These are phyloP conservation scores for Talaromyces sp. DNA, from an alignment of 2,329 filamentous ascomycete genomes.

Conservation along the genomic window DNA sequence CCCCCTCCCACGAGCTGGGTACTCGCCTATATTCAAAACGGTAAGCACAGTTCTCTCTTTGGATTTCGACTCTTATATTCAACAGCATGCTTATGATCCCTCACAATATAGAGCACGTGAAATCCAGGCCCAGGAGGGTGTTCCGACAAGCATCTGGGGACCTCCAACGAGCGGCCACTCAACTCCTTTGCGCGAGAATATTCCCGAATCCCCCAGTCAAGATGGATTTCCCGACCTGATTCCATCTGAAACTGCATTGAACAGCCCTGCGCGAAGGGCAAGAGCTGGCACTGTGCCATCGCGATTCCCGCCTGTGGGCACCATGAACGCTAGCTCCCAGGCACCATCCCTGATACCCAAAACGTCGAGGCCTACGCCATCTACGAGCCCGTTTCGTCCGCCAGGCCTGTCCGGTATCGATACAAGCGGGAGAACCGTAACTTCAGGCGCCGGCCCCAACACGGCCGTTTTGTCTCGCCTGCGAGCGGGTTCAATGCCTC, in stretches of 20 bases:
- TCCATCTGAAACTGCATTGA: conserved; percentile 62
- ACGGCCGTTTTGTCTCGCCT: conserved; percentile 79
- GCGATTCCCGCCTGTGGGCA: conserved; percentile 76
- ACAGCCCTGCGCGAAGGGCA: conserved; percentile 69
- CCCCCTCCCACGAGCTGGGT: conserved; percentile 89
- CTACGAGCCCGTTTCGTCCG: conserved; percentile 83
- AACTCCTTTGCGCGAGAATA: conserved; percentile 92
- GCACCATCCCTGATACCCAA: conserved; percentile 63
- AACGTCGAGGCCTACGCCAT: conserved; percentile 78
- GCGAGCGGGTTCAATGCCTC: conserved; percentile 90
- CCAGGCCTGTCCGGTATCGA: conserved; percentile 40
- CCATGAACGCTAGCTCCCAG: conserved; percentile 56
- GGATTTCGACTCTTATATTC: background rate
- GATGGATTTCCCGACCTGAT: conserved; percentile 93
- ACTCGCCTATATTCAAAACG: conserved; percentile 85
- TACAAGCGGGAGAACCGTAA: conserved; percentile 38
- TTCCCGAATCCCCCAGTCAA: conserved; percentile 87
- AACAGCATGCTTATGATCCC: conserved; percentile 18
- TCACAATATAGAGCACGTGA: conserved; percentile 71
- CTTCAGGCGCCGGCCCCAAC: conserved; percentile 52
- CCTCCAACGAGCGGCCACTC: conserved; percentile 95
- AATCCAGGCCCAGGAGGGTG: conserved; percentile 93
- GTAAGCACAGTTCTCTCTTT: conserved; percentile 53
- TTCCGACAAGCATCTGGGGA: conserved; percentile 78
- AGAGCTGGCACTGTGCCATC: conserved; percentile 96